Evolutionary conservation across 179 eudicot species (phyloP).

Genomic region (Vitellaria paradoxa): DNA sequence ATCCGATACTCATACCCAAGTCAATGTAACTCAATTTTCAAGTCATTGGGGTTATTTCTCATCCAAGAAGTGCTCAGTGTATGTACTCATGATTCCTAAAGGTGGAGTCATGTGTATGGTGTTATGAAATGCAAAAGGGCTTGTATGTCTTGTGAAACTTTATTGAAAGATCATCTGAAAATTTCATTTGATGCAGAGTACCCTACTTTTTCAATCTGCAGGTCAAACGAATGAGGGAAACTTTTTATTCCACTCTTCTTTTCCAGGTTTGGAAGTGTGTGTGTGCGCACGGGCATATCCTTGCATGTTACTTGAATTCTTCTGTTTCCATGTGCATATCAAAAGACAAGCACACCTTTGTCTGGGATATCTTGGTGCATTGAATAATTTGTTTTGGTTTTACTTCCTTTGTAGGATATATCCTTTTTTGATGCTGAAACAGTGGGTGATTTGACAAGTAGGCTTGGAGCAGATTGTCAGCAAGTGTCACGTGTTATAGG

Average conservation of each 20-base stretch:
- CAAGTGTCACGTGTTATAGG: conserved; percentile 99
- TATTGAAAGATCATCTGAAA: too few species aligned
- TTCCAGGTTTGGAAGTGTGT: conserved; percentile 56
- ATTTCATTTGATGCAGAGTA: too few species aligned
- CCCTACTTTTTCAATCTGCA: conserved; percentile 27
- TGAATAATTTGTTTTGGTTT: conserved; percentile 8
- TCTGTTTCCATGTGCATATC: conserved; percentile 9
- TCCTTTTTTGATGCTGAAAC: conserved; percentile 87
- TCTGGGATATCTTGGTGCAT: conserved; percentile 1
- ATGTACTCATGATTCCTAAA: neutral
- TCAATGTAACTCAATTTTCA: neutral
- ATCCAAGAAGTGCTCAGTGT: neutral
- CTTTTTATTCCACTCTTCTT: conserved; percentile 79
- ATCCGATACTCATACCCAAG: too few species aligned
- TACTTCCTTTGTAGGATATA: conserved; percentile 63
- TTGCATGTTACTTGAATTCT: neutral
- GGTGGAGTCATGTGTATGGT: neutral
- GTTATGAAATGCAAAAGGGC: neutral
- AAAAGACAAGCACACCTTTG: conserved; percentile 7
- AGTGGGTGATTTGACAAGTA: conserved; percentile 96
- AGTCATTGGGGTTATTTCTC: neutral
- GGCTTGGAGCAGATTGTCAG: conserved; percentile 99
- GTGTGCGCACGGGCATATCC: neutral
- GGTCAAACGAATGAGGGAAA: conserved; percentile 97
- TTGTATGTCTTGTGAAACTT: neutral